Evolutionary conservation across 805 yeast species (phyloP), one percentile per base, ranked within the genome.

Genomic region (Metschnikowia vanudenii): DNA sequence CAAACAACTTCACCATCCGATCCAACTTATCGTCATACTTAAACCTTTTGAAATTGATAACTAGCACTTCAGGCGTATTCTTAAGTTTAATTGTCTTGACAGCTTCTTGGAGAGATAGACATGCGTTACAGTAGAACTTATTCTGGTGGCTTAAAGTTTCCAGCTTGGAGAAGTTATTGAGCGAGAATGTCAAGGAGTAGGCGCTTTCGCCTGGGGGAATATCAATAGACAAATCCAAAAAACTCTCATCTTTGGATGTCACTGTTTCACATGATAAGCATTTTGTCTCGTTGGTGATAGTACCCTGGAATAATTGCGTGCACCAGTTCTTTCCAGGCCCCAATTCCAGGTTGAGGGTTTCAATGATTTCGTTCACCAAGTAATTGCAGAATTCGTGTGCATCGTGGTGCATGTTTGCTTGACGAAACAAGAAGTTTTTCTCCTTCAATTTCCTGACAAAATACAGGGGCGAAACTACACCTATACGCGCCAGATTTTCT

Each of bases 311-410:
- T 20, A 90, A 69, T 26, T 80, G 78, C 39, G 81, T 84, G 45
- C 92, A 74, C 74, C 81, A 78, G 55, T 77, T 78, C 20, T 61
- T 53, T 9, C 58, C 57, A 10, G 51, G 37, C 5, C 65, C 67
- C 36, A 54, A 24, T 53, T 68, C 65, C 57, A 53, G 61, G 22
- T 78, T 80, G 41, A 86, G 70, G 14, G 85, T 75, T 52, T 87
- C 90, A 12, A 78, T 69, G 16, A 74, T 73, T 54, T 71, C 79
- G 64, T 94, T 94, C 43, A 94, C 71, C 55, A 91, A 63, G 60
- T 87, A 91, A 63, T 91, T 92, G 61, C 91, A 76, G 65, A 94
- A 94, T 67, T 94, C 99, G 66, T 94, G 99, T 4, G 98, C 97
- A 71, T 94, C 99, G 62, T 94, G 99, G 63, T 94, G 99, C 96